Evolutionary conservation across 495 filamentous ascomycete species (phyloP).

Genomic region (Lasiosphaeria hispida): DNA sequence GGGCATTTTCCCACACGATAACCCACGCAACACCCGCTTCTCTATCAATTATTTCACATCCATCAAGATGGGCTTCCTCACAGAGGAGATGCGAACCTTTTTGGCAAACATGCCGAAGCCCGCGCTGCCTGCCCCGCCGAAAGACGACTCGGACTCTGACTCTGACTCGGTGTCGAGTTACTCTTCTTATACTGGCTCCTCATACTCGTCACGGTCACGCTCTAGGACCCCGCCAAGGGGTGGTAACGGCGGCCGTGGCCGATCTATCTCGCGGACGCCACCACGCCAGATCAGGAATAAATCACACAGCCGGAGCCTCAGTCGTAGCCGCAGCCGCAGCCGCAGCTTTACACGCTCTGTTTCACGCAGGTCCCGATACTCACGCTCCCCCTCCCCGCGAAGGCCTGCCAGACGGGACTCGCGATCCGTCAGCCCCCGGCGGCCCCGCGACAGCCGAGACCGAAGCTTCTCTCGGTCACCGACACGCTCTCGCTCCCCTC

Average conservation of each 20-base stretch:
- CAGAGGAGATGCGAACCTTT: slow-evolving; percentile 90
- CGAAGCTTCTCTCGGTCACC: slow-evolving; percentile 28
- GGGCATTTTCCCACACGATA: slow-evolving; percentile 87
- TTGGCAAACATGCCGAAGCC: slow-evolving; percentile 84
- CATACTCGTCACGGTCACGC: slow-evolving; percentile 49
- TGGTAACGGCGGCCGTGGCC: slow-evolving; percentile 16
- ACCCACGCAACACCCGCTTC: slow-evolving; percentile 87
- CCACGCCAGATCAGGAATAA: slow-evolving; percentile 30
- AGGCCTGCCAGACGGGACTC: slow-evolving; percentile 27
- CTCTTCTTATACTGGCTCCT: slow-evolving; percentile 60
- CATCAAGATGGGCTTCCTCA: slow-evolving; percentile 91
- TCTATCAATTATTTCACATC: slow-evolving; percentile 99
- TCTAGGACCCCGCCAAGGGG: slow-evolving; percentile 36
- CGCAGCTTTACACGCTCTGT: slow-evolving; percentile 40
- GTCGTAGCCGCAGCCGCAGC: slow-evolving; percentile 16
- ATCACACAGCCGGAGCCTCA: slow-evolving; percentile 32
- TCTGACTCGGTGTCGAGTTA: slow-evolving; percentile 65
- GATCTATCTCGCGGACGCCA: slow-evolving; percentile 42
- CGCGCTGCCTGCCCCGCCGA: slow-evolving; percentile 62
- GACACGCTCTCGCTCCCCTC: slow-evolving; percentile 15
- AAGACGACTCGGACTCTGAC: slow-evolving; percentile 52
- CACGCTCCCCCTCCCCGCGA: slow-evolving; percentile 33
- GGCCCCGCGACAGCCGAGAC: slow-evolving; percentile 17
- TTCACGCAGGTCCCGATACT: slow-evolving; percentile 31
- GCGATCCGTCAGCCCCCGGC: slow-evolving; percentile 32